Conservation (phyloP, 257 asterid genomes). For the Fraxinus excelsior region DNA sequence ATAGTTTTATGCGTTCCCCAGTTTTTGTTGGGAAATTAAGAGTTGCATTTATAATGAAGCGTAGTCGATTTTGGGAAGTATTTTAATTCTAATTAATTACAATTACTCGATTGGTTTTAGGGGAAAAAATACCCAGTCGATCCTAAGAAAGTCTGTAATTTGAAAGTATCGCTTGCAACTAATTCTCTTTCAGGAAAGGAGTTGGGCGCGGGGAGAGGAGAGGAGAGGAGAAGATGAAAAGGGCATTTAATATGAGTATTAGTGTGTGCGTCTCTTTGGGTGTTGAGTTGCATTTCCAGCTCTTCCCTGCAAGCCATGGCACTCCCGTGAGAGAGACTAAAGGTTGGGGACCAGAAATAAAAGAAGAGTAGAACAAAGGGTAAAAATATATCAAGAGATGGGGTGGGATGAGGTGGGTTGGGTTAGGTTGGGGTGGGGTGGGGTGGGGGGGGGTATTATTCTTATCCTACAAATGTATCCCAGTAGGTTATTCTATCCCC, state of each 20-base stretch:
- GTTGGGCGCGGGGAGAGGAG: not conserved
- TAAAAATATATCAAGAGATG: not conserved
- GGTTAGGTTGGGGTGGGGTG: not conserved
- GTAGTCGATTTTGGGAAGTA: not conserved
- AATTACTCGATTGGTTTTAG: not conserved
- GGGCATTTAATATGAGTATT: not conserved
- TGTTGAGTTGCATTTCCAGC: not conserved
- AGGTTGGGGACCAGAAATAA: conserved; percentile 11
- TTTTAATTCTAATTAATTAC: not conserved
- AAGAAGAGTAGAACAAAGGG: not conserved
- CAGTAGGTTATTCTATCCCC: not conserved
- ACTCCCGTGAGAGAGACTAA: conserved; percentile 8
- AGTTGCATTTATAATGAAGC: not conserved
- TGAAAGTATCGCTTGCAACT: not conserved
- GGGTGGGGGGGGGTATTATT: not conserved
- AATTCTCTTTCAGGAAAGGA: not conserved
- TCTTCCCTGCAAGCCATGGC: conserved; percentile 6
- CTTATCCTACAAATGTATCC: conserved; percentile 3
- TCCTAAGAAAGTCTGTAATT: not conserved
- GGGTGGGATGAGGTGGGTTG: not conserved
- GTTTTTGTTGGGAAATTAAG: not conserved
- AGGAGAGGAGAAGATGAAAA: not conserved
- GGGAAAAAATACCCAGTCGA: not conserved
- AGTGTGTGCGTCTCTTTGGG: not conserved
- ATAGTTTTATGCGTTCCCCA: not conserved